Evolutionary conservation across 2,329 filamentous ascomycete genomes (phyloP).

Genomic region (Paecilomyces variotii): DNA sequence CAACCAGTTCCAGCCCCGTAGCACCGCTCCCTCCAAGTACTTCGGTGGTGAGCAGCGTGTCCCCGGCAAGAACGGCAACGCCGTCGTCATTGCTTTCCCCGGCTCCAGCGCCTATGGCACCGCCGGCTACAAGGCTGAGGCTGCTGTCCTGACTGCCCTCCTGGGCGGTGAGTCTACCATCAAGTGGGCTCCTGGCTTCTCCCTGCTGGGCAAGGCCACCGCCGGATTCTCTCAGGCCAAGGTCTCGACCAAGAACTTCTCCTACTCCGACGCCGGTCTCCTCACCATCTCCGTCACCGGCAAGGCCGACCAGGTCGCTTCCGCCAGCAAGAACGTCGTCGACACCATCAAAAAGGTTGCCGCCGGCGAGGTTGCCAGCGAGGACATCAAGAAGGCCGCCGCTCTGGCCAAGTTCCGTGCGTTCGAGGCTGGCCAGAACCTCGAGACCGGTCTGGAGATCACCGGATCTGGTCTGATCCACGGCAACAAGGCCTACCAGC

Average conservation of each 20-base stretch:
- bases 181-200: slow-evolving; percentile 95
- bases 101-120: slow-evolving; percentile 68
- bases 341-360: slow-evolving; percentile 76
- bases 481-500: slow-evolving; percentile 73
- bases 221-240: slow-evolving; percentile 57
- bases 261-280: slow-evolving; percentile 92
- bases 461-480: slow-evolving; percentile 79
- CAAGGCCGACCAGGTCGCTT: slow-evolving; percentile 61
- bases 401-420: slow-evolving; percentile 90
- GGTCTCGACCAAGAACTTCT: slow-evolving; percentile 66
- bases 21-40: slow-evolving; percentile 69
- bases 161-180: slow-evolving; percentile 85
- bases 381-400: slow-evolving; percentile 85
- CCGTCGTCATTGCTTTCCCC: slow-evolving; percentile 85
- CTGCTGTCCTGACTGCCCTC: slow-evolving; percentile 76
- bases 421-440: slow-evolving; percentile 71
- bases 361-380: slow-evolving; percentile 65
- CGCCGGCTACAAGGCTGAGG: slow-evolving; percentile 77
- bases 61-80: slow-evolving; percentile 66
- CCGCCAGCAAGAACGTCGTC: slow-evolving; percentile 67
- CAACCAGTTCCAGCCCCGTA: slow-evolving; percentile 46
- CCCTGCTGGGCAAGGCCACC: slow-evolving; percentile 73
- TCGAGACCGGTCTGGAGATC: slow-evolving; percentile 67
- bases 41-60: slow-evolving; percentile 91
- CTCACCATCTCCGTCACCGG: slow-evolving; percentile 76